Conservation (phyloP, 176 grass and related monocot genomes). For the Paspalum vaginatum region DNA sequence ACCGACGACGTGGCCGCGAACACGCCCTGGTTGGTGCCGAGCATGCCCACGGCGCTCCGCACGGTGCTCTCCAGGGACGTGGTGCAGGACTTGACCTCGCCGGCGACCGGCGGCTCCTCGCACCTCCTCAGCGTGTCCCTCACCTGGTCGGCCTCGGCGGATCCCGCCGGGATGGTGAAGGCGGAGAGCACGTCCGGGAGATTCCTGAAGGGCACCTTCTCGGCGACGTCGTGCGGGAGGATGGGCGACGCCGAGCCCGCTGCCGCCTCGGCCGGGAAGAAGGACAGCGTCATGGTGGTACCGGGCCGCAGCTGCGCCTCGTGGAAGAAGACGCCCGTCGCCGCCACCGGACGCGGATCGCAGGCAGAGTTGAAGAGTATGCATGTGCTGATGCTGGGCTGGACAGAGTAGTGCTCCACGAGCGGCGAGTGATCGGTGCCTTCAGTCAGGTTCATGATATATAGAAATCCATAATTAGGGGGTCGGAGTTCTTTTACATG, state of each 20-base stretch:
- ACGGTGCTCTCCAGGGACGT: constrained; percentile 7
- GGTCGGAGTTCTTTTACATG: rapidly evolving
- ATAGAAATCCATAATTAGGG: too few species aligned
- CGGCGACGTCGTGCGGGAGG: not conserved
- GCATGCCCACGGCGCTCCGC: not conserved
- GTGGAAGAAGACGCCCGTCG: constrained; percentile 18
- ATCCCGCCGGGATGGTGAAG: not conserved
- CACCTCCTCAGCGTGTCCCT: not conserved
- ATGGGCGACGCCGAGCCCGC: too few species aligned
- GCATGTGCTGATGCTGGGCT: not conserved
- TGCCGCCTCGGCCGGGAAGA: not conserved
- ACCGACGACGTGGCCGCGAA: not conserved
- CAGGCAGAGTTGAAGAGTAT: not conserved
- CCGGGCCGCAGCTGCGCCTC: not conserved
- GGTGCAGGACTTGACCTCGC: not conserved
- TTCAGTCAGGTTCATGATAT: too few species aligned
- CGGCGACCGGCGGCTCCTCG: not conserved
- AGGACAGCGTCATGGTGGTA: constrained; percentile 12
- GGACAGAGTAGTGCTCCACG: not conserved
- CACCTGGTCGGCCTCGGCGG: not conserved
- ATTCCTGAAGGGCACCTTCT: not conserved
- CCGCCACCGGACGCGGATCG: not conserved
- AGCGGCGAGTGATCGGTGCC: not conserved
- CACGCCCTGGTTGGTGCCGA: not conserved
- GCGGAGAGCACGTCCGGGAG: not conserved